Evolutionary conservation across 106 monocot species (phyloP), one percentile per base, ranked within the genome.

Genomic region (Dioscorea zingiberensis): DNA sequence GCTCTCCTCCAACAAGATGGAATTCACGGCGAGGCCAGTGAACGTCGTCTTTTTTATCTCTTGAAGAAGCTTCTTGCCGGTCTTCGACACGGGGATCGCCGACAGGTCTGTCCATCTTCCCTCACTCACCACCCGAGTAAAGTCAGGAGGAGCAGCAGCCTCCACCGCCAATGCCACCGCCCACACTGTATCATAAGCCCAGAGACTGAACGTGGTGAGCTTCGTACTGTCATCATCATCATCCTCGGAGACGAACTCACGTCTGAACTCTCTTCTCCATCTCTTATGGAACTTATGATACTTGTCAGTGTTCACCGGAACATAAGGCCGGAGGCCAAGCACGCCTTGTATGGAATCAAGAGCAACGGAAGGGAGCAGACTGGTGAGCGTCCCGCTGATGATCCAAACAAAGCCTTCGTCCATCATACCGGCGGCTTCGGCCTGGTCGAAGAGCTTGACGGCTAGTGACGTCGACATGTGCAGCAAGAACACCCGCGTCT

Each of bases 371-470:
- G 66, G 65, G 2, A 82, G 28, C 0, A 75, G 18, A 28, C 59
- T 58, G 6, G 83, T 76, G 9, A 88, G 62, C 13, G 76, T 74
- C 51, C 74, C 62, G 2, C 85, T 80, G 9, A 72, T 68, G 28
- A 88, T 78, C 93, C 88, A 93, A 1, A 74, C 87, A 59, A 67
- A 88, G 0, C 77, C 93, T 8, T 77, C 56, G 2, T 8, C 62
- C 82, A 93, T 71, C 88, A 93, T 82, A 2, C 80, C 85, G 0
- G 54, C 55, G 10, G 60, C 58, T 6, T 59, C 69, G 7, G 71
- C 87, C 28, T 59, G 51, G 0, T 3, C 16, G 47, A 92, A 74
- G 7, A 92, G 25, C 10, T 64, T 69, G n/a, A 60, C 5, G 7
- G 72, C 91, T 22, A 82, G 29, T 0, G 53, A 1, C 3, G 65